Base-by-base conservation (phyloP, 2,329 filamentous ascomycete species). In the Emydomyces testavorans region DNA sequence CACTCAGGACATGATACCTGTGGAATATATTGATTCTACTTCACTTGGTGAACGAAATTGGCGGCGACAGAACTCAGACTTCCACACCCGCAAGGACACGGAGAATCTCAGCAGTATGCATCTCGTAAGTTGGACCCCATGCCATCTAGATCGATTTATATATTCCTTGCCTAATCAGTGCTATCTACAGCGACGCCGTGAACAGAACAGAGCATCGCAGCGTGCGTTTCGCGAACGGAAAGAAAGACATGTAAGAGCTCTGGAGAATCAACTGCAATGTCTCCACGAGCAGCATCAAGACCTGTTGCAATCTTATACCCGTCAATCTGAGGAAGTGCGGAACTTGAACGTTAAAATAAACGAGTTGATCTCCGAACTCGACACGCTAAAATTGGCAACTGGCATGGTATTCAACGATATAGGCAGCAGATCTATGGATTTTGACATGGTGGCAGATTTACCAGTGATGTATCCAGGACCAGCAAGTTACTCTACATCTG, bases 211-310 rank as follows among this genome's bases (percentile, higher is more conserved):
- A 57, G 86, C 86, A 8, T 86, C 86, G 8, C 86, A 93, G 65
- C 79, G 86, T 47, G 87, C 87, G 10, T 93, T 93, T 72, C 79
- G 86, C 45, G 86, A 93, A 65, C 82, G 86, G 52, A 93, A 92
- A 67, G 87, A 93, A 65, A 87, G 82, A 69, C 86, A 93, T 59
- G 65, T 93, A 40, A 87, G 87, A 63, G 83, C 89, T 56, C 75
- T 93, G 1, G 88, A 94, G 67, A 83, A 74, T 50, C 85, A 86
- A 65, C 79, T 86, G 2, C 74, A 81, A 37, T 80, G 85, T 60
- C 66, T 86, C 10, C 57, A 61, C 28, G 55, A 59, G 43, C 57
- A 61, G 41, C 58, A 63, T 44, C 54, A 60, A 44, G 54, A 58
- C 31, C 57, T 63, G 6, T 51, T 62, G 4, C 56, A 61, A 31